Evolutionary conservation across 345 rosid species (phyloP).

Genomic region (Arabis alpina): DNA sequence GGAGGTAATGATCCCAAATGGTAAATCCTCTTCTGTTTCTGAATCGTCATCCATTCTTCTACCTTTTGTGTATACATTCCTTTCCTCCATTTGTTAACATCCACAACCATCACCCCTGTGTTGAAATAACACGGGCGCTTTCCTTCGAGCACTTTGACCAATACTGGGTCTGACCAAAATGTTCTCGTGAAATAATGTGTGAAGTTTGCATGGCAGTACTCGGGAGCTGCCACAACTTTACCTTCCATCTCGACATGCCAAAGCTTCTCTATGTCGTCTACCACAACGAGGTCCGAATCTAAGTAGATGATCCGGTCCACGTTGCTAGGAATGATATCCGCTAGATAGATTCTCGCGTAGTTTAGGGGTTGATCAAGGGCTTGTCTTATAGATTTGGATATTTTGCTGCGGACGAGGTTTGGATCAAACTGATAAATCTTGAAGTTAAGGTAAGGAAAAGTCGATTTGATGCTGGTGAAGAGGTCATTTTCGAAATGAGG

Average conservation of each 20-base stretch:
- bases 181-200: slow-evolving; percentile 53
- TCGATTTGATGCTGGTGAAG: slow-evolving; percentile 50
- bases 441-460: slow-evolving; percentile 64
- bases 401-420: slow-evolving; percentile 57
- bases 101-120: slow-evolving; percentile 74
- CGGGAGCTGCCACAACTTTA: slow-evolving; percentile 67
- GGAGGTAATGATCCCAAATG: slow-evolving; percentile 74
- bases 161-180: slow-evolving; percentile 55
- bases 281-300: slow-evolving; percentile 71
- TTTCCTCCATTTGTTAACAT: slow-evolving; percentile 63
- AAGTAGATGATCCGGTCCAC: slow-evolving; percentile 57
- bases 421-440: slow-evolving; percentile 58
- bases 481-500: slow-evolving; percentile 52
- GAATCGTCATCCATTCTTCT: slow-evolving; percentile 66
- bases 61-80: slow-evolving; percentile 53
- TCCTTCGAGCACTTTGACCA: slow-evolving; percentile 53
- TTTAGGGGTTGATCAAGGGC: slow-evolving; percentile 70
- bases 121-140: slow-evolving; percentile 67
- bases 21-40: slow-evolving; percentile 62
- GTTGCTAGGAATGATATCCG: slow-evolving; percentile 52
- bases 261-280: slow-evolving; percentile 57
- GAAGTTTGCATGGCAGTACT: slow-evolving; percentile 71
- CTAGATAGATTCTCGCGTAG: slow-evolving; percentile 68
- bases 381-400: slow-evolving; percentile 61
- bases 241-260: slow-evolving; percentile 62